Evolutionary conservation across 2,329 filamentous ascomycete genomes (phyloP), one percentile per base, ranked within the genome.

Genomic region (Penicillium nordicum): DNA sequence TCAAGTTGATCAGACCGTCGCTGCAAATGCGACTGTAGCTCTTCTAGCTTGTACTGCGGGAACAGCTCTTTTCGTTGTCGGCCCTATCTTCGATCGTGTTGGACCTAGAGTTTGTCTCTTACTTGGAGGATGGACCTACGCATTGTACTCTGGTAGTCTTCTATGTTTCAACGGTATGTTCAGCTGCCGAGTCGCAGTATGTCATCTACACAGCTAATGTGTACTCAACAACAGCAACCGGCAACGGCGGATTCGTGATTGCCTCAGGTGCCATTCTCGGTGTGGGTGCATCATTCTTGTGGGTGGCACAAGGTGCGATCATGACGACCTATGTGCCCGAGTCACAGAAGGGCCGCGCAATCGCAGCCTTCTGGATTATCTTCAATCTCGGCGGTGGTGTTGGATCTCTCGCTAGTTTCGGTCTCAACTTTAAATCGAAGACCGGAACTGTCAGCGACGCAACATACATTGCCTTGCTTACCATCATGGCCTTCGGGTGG

Each of bases 401-500:
- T 14, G 77, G 77, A 7, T 75, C 75, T 1, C 70, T 80, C 3
- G 76, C 72, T 5, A 74, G 73, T 21, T 79, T 80, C 53, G 76
- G 75, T 0, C 66, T 78, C 37, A 80, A 79, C 63, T 79, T 69
- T 57, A 50, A 74, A 57, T 77, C 72, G 21, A 73, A 58, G 10
- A 69, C 63, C 30, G 74, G 76, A 29, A 80, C 79, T 0, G 80
- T 82, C 2, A 76, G 76, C 3, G 71, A 81, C 62, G 75, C 72
- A 18, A 83, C 80, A 7, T 82, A 82, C 59, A 78, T 80, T 36
- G 79, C 79, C 21, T 71, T 80, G 21, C 71, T 81, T 62, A 68
- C 74, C 32, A 74, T 82, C 51, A 82, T 81, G 79, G 63, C 74
- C 4, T 67, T 80, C 36, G 80, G 80, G n/a, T 80, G 79, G 74